Evolutionary conservation across 2,329 filamentous ascomycete species (phyloP).

Genomic region (Neospermospora avenae): DNA sequence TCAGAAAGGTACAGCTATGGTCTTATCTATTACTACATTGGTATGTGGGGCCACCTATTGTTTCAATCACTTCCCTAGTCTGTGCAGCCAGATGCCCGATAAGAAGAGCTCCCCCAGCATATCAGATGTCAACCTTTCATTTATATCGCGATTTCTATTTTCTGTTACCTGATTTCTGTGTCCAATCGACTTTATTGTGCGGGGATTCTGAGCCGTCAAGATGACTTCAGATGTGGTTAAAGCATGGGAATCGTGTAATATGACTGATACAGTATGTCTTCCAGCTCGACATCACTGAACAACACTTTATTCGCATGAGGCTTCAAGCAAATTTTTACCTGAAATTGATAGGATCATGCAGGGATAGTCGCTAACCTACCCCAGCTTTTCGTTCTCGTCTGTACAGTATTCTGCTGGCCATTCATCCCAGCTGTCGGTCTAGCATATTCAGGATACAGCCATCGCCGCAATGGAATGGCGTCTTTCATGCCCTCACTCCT

Average conservation of each 20-base stretch:
- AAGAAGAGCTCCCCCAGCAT: conserved; percentile 4
- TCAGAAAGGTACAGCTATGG: background rate
- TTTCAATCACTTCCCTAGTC: background rate
- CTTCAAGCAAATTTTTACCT: no score
- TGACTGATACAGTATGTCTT: conserved; percentile 42
- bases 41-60: background rate
- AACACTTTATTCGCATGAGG: background rate
- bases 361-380: background rate
- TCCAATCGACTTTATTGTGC: background rate
- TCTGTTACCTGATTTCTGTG: background rate
- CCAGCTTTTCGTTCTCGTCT: conserved; percentile 51
- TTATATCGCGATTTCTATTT: background rate
- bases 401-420: conserved; percentile 58
- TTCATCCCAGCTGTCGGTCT: conserved; percentile 66
- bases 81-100: background rate
- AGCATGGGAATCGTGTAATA: conserved; percentile 49
- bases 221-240: conserved; percentile 37
- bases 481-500: conserved; percentile 62
- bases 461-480: conserved; percentile 57
- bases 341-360: no score
- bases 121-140: background rate
- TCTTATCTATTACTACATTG: conserved; percentile 14
- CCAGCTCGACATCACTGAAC: background rate
- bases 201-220: background rate
- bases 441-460: conserved; percentile 59